Conservation (phyloP, 495 filamentous ascomycete species). For the Elaphomyces granulatus region DNA sequence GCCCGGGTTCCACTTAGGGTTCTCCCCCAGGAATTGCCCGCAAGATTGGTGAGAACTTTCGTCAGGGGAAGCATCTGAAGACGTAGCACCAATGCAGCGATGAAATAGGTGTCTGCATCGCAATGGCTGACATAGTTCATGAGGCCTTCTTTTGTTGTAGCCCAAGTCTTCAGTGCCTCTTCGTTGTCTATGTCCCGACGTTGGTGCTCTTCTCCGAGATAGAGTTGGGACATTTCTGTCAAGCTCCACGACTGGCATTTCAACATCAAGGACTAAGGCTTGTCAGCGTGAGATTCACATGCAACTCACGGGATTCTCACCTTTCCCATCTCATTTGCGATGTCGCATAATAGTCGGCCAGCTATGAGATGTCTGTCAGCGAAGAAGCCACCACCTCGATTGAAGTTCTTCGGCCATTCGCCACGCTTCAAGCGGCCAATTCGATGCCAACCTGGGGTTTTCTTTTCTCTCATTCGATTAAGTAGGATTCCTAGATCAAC, state of each 20-base stretch:
- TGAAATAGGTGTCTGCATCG: constrained; percentile 90
- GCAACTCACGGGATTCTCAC: constrained; percentile 16
- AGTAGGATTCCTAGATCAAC: constrained; percentile 89
- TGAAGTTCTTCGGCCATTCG: constrained; percentile 80
- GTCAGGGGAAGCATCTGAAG: constrained; percentile 87
- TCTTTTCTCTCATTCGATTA: constrained; percentile 75
- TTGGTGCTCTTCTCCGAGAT: constrained; percentile 52
- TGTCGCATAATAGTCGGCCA: constrained; percentile 82
- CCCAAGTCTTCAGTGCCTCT: constrained; percentile 76
- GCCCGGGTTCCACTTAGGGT: constrained; percentile 90
- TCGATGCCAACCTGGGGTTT: constrained; percentile 82
- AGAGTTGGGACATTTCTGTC: constrained; percentile 90
- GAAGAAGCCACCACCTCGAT: constrained; percentile 79
- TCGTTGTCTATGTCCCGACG: constrained; percentile 81
- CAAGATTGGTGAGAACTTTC: constrained; percentile 90
- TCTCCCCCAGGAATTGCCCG: constrained; percentile 95
- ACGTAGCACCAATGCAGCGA: constrained; percentile 73
- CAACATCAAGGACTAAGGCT: constrained; percentile 62
- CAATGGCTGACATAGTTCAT: constrained; percentile 88
- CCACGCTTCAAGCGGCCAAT: constrained; percentile 72
- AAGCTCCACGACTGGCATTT: constrained; percentile 97
- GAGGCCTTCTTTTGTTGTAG: constrained; percentile 64
- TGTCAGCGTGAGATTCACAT: constrained; percentile 16
- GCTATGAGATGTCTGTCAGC: constrained; percentile 79
- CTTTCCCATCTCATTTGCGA: constrained; percentile 93